phyloP scores from a whole-genome alignment of 345 rosid genomes.

The Linum usitatissimum region DNA sequence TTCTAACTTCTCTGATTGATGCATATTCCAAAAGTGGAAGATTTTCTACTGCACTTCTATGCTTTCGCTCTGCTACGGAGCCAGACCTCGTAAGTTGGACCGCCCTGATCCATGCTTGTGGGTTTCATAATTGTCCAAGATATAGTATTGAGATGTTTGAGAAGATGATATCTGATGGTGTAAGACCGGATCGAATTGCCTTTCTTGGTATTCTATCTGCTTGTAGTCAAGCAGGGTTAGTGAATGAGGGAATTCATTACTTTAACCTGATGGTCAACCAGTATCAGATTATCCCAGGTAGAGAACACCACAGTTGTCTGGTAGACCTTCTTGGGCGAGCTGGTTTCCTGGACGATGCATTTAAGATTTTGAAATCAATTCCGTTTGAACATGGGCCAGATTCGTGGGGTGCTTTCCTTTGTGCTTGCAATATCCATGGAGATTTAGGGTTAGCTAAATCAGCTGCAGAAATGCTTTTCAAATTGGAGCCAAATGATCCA shows the following conservation, averaged over 20 bases:
- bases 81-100: conserved; percentile 65
- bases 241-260: conserved; percentile 47
- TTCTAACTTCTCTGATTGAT: conserved; percentile 43
- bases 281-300: conserved; percentile 37
- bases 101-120: conserved; percentile 47
- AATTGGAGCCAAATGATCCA: conserved; percentile 37
- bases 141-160: conserved; percentile 37
- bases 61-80: conserved; percentile 30
- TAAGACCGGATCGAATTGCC: conserved; percentile 47
- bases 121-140: conserved; percentile 44
- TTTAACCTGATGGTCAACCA: conserved; percentile 39
- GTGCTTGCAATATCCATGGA: conserved; percentile 53
- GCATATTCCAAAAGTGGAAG: conserved; percentile 52
- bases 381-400: conserved; percentile 27
- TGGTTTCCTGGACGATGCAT: conserved; percentile 52
- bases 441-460: conserved; percentile 27
- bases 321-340: conserved; percentile 62
- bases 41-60: conserved; percentile 33
- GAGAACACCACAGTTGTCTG: conserved; percentile 55
- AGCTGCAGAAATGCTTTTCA: conserved; percentile 50
- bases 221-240: conserved; percentile 57
- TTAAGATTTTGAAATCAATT: conserved; percentile 32
- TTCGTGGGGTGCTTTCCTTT: conserved; percentile 46
- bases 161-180: conserved; percentile 33
- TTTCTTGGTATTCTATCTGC: conserved; percentile 57